Evolutionary conservation across 2,329 filamentous ascomycete species (phyloP), one percentile per base, ranked within the genome.

Genomic region (Niveomyces coronatus): DNA sequence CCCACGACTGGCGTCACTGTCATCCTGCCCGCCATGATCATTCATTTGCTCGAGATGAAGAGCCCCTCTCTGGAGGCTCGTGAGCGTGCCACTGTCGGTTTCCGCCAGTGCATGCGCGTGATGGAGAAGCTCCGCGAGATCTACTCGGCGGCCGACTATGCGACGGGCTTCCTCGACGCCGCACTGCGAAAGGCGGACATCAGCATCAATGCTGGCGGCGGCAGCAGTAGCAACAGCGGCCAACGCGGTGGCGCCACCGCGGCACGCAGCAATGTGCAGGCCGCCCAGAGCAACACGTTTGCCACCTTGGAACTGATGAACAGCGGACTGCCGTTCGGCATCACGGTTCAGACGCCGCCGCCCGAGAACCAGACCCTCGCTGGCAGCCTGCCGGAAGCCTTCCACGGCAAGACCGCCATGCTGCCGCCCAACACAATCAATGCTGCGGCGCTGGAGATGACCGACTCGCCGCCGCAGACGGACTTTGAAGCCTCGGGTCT

Each of bases 101-200:
- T 94, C 64, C 82, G 82, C 49, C 82, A 87, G 55, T 95, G 89
- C 62, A 94, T 95, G 85, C 75, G 80, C 32, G 86, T 94, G 42
- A 83, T 95, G 68, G 80, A 87, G 55, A 82, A 81, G 45, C 70
- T 96, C 14, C 78, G 87, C 26, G 86, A 94, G 53, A 85, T 87
- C 20, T 95, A 96, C 53, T 80, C 87, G 0, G 87, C 88, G 0
- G 89, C 89, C n/a, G 88, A 95, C 58, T 94, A 91, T 51, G 87
- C 86, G n/a, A 89, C 85, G 1, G 85, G 85, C 3, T 95, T 95
- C 64, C 70, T 95, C n/a, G 85, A 94, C 55, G 86, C 87, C 1
- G 86, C 87, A 1, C 82, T 94, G 45, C 79, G 84, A 45, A 93
- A 94, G 63, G 85, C 85, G 8, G 79, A 84, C 40, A 87, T 91